Percentiles rank a stretch among this genome's conserved stretches.
These are phyloP conservation scores for Evernia prunastri DNA, from an alignment of 495 filamentous ascomycete genomes.

Conservation along the genomic window DNA sequence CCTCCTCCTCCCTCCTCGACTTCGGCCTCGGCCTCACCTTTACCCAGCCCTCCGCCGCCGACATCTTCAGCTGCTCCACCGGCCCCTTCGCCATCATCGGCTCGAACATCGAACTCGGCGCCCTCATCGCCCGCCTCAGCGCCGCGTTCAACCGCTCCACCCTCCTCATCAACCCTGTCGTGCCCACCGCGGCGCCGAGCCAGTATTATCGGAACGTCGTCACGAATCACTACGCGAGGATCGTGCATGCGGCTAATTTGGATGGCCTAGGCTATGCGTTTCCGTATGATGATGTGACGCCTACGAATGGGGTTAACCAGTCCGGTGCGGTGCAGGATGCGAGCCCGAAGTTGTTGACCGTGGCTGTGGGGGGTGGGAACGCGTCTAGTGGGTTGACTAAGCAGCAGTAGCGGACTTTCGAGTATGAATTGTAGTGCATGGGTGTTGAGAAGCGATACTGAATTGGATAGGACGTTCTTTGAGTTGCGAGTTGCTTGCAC, in stretches of 20 bases:
- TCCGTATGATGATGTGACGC: slow-evolving; percentile 70
- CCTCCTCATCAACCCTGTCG: slow-evolving; percentile 41
- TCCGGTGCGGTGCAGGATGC: slow-evolving; percentile 56
- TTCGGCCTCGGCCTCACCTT: slow-evolving; percentile 45
- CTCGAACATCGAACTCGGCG: slow-evolving; percentile 41
- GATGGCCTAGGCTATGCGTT: slow-evolving; percentile 68
- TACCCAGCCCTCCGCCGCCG: slow-evolving; percentile 48
- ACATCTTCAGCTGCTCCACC: slow-evolving; percentile 65
- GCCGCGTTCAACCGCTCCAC: slow-evolving; percentile 66
- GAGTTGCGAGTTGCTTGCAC: neutral
- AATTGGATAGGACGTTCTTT: slow-evolving; percentile 4
- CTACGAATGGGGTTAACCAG: slow-evolving; percentile 51
- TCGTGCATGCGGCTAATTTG: slow-evolving; percentile 56
- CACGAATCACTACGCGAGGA: slow-evolving; percentile 67
- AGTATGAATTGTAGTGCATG: no score
- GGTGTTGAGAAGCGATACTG: neutral
- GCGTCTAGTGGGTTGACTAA: slow-evolving; percentile 7
- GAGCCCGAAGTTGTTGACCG: slow-evolving; percentile 50
- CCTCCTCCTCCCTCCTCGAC: slow-evolving; percentile 40
- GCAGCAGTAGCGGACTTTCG: slow-evolving; percentile 11
- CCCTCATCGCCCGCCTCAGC: slow-evolving; percentile 57
- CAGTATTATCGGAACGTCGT: slow-evolving; percentile 48
- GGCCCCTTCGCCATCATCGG: slow-evolving; percentile 53
- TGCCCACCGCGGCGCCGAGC: slow-evolving; percentile 43
- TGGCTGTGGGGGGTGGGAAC: slow-evolving; percentile 54